Evolutionary conservation across 2,329 filamentous ascomycete genomes (phyloP).

Genomic region (Aspergillus fumigatus): DNA sequence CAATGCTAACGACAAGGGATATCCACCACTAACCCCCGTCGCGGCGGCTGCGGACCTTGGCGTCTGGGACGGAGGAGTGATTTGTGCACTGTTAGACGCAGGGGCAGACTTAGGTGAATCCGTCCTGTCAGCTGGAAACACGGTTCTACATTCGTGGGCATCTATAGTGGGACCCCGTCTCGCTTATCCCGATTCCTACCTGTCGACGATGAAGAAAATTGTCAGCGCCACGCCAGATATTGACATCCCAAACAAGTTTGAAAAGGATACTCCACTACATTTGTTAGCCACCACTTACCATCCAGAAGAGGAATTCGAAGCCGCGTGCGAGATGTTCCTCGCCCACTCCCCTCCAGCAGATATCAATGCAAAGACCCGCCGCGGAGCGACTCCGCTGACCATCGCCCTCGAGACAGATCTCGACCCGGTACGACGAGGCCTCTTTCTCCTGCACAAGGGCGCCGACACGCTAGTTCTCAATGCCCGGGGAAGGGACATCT

Average conservation of each 20-base stretch:
- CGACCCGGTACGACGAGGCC: constrained; percentile 14
- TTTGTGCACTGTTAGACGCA: constrained; percentile 16
- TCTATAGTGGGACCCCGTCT: constrained; percentile 17
- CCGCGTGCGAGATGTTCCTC: constrained; percentile 18
- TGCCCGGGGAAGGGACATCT: constrained; percentile 15
- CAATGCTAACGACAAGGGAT: constrained; percentile 12
- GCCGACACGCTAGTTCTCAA: constrained; percentile 11
- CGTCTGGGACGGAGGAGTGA: constrained; percentile 21
- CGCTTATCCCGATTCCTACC: constrained; percentile 20
- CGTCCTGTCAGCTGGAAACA: constrained; percentile 9
- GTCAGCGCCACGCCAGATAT: constrained; percentile 10
- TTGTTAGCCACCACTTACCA: constrained; percentile 17
- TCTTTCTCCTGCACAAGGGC: constrained; percentile 19
- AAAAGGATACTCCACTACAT: constrained; percentile 22
- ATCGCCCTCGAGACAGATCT: constrained; percentile 17
- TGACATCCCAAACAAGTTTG: constrained; percentile 13
- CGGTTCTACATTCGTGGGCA: constrained; percentile 24
- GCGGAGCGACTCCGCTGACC: constrained; percentile 17
- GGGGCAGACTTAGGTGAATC: constrained; percentile 18
- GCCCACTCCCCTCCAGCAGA: constrained; percentile 11
- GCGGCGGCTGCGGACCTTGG: constrained; percentile 18
- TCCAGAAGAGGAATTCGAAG: constrained; percentile 21
- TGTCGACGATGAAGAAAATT: constrained; percentile 15
- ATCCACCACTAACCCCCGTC: constrained; percentile 18
- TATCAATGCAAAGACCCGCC: constrained; percentile 15